Base-by-base conservation (phyloP, 2,329 filamentous ascomycete genomes). In the Aspergillus sp. region DNA sequence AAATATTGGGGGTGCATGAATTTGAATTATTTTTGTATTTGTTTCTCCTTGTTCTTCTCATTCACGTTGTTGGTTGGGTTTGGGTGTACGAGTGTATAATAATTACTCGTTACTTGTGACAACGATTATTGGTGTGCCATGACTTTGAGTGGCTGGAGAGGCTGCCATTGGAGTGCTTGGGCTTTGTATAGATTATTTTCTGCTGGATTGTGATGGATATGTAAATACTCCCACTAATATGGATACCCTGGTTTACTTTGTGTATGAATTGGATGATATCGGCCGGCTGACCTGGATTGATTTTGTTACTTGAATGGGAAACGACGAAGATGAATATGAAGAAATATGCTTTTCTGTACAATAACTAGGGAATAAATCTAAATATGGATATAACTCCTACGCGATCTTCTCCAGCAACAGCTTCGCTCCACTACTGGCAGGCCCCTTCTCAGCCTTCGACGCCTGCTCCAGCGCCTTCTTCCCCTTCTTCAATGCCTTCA, bases 401-500 rank as follows among this genome's bases (percentile, higher is more conserved):
- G 59, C 71, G 39, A 75, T 69, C 69, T 74, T 76, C 64, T 70
- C 68, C 47, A 76, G 61, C 51, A 76, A 61, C 54, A 76, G 50
- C 64, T 74, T 75, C 7, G 73, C 79, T 44, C 80, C 80, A 35
- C 79, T 81, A 64, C 81, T 80, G 49, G 70, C 67, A 39, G 74
- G 74, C 12, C 71, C 79, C 82, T 71, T 84, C 84, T 68, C 51
- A 50, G 58, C 31, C 78, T 86, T 77, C 82, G 84, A 67, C 83
- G 83, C 46, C 61, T 71, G 64, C 70, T 90, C 81, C 56, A 96
- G 77, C 59, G 79, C 77, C 77, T 89, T 87, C 80, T 86, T 90
- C 65, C 87, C 85, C 77, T 89, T 88, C 78, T 86, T 88, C 65
- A 97, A 77, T 14, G 80, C 84, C 73, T 87, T 86, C 69, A 87